A percentile compares a stretch with the other conserved stretches of the same genome.
Conservation (phyloP, 768 basidiomycete genomes). For the Lenzites betulinus region DNA sequence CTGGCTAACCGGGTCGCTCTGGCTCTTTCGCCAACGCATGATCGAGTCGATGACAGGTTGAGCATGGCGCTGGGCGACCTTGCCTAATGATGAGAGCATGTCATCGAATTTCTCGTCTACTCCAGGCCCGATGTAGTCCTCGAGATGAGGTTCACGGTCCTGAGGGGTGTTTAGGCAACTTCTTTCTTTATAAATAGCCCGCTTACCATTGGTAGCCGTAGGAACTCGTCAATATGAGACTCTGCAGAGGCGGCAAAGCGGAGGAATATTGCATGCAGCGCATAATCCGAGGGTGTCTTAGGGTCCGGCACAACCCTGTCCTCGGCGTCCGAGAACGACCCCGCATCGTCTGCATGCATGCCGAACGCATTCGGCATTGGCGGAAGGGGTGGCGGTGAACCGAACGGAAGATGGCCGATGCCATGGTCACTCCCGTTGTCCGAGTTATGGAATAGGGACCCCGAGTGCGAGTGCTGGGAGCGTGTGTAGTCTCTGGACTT, state of each 20-base stretch:
- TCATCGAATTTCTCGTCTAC: slow-evolving; percentile 82
- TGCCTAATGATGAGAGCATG: slow-evolving; percentile 80
- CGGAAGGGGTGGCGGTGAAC: slow-evolving; percentile 74
- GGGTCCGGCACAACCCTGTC: slow-evolving; percentile 71
- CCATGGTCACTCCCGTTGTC: slow-evolving; percentile 76
- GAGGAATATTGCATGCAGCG: slow-evolving; percentile 85
- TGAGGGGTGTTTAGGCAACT: slow-evolving; percentile 28
- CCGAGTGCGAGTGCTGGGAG: slow-evolving; percentile 77
- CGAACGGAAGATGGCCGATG: slow-evolving; percentile 46
- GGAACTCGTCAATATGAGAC: slow-evolving; percentile 73
- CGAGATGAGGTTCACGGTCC: slow-evolving; percentile 72
- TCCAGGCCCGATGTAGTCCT: slow-evolving; percentile 66
- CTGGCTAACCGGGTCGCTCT: slow-evolving; percentile 55
- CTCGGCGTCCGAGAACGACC: slow-evolving; percentile 56
- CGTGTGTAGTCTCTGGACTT: slow-evolving; percentile 61
- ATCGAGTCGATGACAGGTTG: slow-evolving; percentile 86
- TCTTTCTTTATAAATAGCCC: background rate
- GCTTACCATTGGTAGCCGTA: slow-evolving; percentile 68
- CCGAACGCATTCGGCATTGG: slow-evolving; percentile 68
- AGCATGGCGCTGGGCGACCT: slow-evolving; percentile 81
- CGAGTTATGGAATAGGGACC: slow-evolving; percentile 70
- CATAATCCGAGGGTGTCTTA: slow-evolving; percentile 85
- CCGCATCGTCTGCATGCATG: slow-evolving; percentile 40
- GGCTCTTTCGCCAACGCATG: slow-evolving; percentile 82
- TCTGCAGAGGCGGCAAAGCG: slow-evolving; percentile 83